phyloP scores from a whole-genome alignment of 78 protist genomes.

The Dictyostelium citrinum region DNA sequence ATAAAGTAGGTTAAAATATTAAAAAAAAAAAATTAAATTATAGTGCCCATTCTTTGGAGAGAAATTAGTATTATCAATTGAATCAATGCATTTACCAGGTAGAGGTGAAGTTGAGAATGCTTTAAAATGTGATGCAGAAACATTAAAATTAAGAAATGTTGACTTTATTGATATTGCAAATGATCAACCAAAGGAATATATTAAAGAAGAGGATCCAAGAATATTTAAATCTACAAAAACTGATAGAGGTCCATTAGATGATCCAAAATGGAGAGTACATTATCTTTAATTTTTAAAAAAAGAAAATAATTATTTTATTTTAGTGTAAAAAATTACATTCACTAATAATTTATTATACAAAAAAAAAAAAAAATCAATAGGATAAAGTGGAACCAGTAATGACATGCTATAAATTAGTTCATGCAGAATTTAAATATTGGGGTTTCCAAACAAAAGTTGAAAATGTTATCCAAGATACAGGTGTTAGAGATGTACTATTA shows the following conservation, averaged over 20 bases:
- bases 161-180: conserved; percentile 65
- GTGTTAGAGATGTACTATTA: conserved; percentile 61
- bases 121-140: background rate
- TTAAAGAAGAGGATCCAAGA: conserved; percentile 83
- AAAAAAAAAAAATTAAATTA: background rate
- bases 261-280: conserved; percentile 59
- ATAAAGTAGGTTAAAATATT: background rate
- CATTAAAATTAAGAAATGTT: conserved; percentile 11
- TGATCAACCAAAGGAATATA: conserved; percentile 77
- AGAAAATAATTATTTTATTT: background rate
- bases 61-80: conserved; percentile 22
- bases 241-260: conserved; percentile 87
- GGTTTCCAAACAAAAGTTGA: conserved; percentile 90
- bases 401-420: conserved; percentile 86
- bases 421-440: conserved; percentile 82
- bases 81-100: conserved; percentile 60
- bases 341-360: background rate
- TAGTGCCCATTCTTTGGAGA: conserved; percentile 74
- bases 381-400: conserved; percentile 70
- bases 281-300: background rate
- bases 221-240: conserved; percentile 79
- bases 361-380: background rate
- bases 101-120: conserved; percentile 66
- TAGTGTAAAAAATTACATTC: background rate
- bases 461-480: conserved; percentile 59